Conservation (phyloP, 306 rosid species). For the Astragalus glycyphyllos region DNA sequence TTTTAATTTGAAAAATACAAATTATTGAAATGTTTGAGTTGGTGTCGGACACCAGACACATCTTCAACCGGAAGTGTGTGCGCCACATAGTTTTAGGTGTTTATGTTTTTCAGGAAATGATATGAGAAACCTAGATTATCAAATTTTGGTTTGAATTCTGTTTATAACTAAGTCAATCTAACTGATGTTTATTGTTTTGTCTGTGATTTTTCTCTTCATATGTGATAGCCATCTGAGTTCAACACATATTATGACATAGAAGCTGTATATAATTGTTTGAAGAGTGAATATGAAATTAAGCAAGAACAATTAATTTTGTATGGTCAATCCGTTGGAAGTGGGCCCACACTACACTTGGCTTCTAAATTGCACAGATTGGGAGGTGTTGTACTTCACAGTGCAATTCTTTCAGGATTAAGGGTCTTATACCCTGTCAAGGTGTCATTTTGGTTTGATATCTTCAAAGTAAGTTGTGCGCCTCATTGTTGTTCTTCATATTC, state of each 20-base stretch:
- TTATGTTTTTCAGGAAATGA: not conserved
- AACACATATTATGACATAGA: slow-evolving; percentile 93
- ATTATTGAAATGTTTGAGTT: no score
- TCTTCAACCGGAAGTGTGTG: no score
- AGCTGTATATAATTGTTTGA: slow-evolving; percentile 92
- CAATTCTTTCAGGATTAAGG: slow-evolving; percentile 94
- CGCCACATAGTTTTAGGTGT: not conserved
- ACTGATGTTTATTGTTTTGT: slow-evolving; percentile 28
- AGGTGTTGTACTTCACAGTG: slow-evolving; percentile 98
- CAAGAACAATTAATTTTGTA: slow-evolving; percentile 92
- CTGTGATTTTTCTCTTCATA: slow-evolving; percentile 40
- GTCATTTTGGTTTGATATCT: slow-evolving; percentile 97
- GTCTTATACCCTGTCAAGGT: slow-evolving; percentile 92
- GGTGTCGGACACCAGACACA: no score
- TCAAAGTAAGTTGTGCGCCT: slow-evolving; percentile 66
- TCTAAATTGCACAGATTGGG: slow-evolving; percentile 74
- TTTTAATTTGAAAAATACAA: no score
- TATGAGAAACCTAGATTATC: slow-evolving; percentile 23
- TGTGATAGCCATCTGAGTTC: slow-evolving; percentile 86
- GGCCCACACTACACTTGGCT: slow-evolving; percentile 91
- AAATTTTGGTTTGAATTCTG: not conserved
- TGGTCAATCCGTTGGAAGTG: slow-evolving; percentile 99
- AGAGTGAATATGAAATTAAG: slow-evolving; percentile 70
- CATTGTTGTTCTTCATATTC: slow-evolving; percentile 15
- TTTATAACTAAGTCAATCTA: slow-evolving; percentile 24